A percentile compares a stretch with the other conserved stretches of the same genome.
These are phyloP conservation scores for Sclerotinia spermophila DNA, from an alignment of 2,329 filamentous ascomycete species.

Conservation along the genomic window DNA sequence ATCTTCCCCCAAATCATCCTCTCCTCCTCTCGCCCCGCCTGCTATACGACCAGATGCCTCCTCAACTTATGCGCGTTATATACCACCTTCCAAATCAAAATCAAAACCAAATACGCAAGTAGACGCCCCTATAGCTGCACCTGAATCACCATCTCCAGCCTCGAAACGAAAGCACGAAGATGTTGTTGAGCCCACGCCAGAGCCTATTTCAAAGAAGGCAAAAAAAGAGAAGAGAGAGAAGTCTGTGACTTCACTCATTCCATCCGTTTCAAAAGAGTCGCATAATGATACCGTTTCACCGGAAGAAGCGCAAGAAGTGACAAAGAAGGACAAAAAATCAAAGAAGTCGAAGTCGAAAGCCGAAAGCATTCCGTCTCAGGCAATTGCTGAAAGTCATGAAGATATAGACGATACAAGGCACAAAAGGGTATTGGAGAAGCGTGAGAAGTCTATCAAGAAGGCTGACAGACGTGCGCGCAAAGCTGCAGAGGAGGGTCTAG, in stretches of 20 bases:
- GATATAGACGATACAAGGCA: constrained; percentile 25
- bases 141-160: not conserved
- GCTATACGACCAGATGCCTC: constrained; percentile 32
- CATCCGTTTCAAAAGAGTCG: not conserved
- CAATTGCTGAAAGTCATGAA: not conserved
- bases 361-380: not conserved
- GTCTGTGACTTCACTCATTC: not conserved
- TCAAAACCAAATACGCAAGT: not conserved
- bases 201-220: constrained; percentile 10
- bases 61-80: constrained; percentile 34
- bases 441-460: constrained; percentile 52
- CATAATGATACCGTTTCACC: not conserved
- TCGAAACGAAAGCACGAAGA: constrained; percentile 15
- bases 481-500: constrained; percentile 34
- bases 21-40: constrained; percentile 21
- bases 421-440: constrained; percentile 52
- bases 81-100: constrained; percentile 31
- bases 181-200: not conserved
- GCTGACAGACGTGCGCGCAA: constrained; percentile 42
- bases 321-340: constrained; percentile 6
- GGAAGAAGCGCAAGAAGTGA: constrained; percentile 1
- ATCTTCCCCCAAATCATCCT: constrained; percentile 3
- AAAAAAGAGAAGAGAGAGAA: constrained; percentile 23
- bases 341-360: constrained; percentile 10
- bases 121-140: not conserved